Evolutionary conservation across 257 asterid species (phyloP), one percentile per base, ranked within the genome.

Genomic region (Salvia miltiorrhiza): DNA sequence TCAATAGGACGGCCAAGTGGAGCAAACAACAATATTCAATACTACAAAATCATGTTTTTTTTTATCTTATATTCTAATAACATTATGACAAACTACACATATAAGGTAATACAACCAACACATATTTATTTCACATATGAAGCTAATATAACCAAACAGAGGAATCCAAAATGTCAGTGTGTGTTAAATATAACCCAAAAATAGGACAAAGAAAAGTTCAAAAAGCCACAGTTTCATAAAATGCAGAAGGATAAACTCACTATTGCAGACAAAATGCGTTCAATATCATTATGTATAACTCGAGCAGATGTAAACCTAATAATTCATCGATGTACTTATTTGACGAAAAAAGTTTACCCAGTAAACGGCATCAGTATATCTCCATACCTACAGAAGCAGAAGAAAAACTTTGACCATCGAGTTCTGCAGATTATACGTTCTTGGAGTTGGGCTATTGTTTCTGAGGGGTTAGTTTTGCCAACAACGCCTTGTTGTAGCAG

Each of bases 401-500:
- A 47, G 21, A 14, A 24, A 52, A 52, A 7, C 19, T 7, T 32
- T 21, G 20, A 52, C 44, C 13, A 10, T 39, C 32, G 32, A 32
- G 20, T 14, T 19, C 67, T 41, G 59, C 74, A 28, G 43, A 17
- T 39, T 43, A 70, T 4, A 24, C 20, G 79, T 88, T 93, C 95
- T 86, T 90, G 67, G 88, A 79, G 49, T 86, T 65, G n/a, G 96
- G 82, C 16, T 77, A 94, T 41, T 82, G 73, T 64, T 85, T 82
- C 72, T 79, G 81, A 3, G 99, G 97, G 40, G 87, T 84, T 71
- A 93, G 80, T 73, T 84, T 93, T 2, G 91, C 99, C 84, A 90
- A 40, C 67, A 93, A 79, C 0, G 96, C 96, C 83, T 89, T 93
- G 81, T 93, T 90, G 55, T 75, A 91, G 65, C 99, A 93, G 79